Percentiles rank a stretch among this genome's conserved stretches.
phyloP scores from a whole-genome alignment of 169 alveolate genomes.

The Eimeria sp. region DNA sequence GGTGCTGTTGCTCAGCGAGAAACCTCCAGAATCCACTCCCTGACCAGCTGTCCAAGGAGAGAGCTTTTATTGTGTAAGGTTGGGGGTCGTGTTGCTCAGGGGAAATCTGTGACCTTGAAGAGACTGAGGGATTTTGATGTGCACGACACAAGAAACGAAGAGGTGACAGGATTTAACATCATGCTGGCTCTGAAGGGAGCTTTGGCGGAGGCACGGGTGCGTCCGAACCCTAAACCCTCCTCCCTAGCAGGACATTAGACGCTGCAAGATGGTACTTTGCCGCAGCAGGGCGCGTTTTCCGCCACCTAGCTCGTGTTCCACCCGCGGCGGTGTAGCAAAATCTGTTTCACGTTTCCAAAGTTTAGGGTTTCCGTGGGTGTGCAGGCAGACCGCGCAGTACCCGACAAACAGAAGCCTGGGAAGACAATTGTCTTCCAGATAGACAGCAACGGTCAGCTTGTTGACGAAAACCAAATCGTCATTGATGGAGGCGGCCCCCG shows the following conservation, averaged over 20 bases:
- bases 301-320: not conserved
- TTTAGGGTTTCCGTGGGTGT: not conserved
- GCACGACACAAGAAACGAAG: constrained; percentile 59
- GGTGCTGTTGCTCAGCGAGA: not conserved
- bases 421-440: constrained; percentile 28
- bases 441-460: not conserved
- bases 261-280: not conserved
- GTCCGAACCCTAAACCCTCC: constrained; percentile 12
- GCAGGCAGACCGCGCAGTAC: constrained; percentile 13
- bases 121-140: constrained; percentile 56
- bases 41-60: not conserved
- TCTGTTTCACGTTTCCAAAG: not conserved
- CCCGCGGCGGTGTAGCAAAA: not conserved
- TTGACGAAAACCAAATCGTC: constrained; percentile 22
- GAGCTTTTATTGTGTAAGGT: not conserved
- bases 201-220: constrained; percentile 61
- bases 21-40: not conserved
- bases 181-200: constrained; percentile 65
- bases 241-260: not conserved
- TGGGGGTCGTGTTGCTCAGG: not conserved
- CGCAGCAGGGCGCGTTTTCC: not conserved
- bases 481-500: constrained; percentile 61
- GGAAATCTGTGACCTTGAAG: constrained; percentile 41
- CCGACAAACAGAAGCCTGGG: constrained; percentile 23
- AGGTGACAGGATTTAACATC: constrained; percentile 30